phyloP scores from a whole-genome alignment of 2,329 filamentous ascomycete genomes.

The Cylindrodendrum hubeiense region DNA sequence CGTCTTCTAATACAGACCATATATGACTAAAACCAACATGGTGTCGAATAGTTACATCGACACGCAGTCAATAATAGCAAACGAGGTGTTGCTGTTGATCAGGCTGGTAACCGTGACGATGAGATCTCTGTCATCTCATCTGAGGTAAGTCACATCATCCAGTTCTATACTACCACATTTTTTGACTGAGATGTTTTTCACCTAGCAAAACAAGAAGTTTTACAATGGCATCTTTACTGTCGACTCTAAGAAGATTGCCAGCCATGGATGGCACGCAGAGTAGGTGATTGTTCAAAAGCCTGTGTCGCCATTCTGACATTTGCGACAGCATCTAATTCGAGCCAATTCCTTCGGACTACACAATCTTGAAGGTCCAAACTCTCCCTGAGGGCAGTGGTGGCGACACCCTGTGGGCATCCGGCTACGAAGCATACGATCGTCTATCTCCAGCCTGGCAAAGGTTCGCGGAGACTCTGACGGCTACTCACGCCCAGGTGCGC shows the following conservation, averaged over 20 bases:
- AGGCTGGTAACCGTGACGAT: constrained; percentile 66
- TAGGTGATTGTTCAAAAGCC: too few species aligned
- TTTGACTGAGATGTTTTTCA: too few species aligned
- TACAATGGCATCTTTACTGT: too few species aligned
- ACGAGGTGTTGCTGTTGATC: too few species aligned
- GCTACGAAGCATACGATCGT: constrained; percentile 75
- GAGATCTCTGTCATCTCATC: constrained; percentile 73
- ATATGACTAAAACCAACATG: too few species aligned
- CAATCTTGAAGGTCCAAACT: constrained; percentile 65
- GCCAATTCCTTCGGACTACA: constrained; percentile 72
- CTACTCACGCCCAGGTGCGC: constrained; percentile 63
- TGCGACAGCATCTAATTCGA: constrained; percentile 77
- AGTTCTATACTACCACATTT: too few species aligned
- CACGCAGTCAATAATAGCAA: constrained; percentile 68
- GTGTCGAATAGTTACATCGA: constrained; percentile 69
- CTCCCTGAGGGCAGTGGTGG: constrained; percentile 67
- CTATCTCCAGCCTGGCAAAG: constrained; percentile 66
- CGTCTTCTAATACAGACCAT: too few species aligned
- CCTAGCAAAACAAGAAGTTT: too few species aligned
- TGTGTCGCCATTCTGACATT: too few species aligned
- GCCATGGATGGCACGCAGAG: constrained; percentile 20
- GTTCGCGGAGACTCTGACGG: constrained; percentile 71
- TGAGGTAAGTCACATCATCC: too few species aligned
- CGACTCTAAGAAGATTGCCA: too few species aligned
- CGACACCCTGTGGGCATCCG: constrained; percentile 75